Base-by-base conservation (phyloP, 2,329 filamentous ascomycete species). In the Drechmeria coniospora region DNA sequence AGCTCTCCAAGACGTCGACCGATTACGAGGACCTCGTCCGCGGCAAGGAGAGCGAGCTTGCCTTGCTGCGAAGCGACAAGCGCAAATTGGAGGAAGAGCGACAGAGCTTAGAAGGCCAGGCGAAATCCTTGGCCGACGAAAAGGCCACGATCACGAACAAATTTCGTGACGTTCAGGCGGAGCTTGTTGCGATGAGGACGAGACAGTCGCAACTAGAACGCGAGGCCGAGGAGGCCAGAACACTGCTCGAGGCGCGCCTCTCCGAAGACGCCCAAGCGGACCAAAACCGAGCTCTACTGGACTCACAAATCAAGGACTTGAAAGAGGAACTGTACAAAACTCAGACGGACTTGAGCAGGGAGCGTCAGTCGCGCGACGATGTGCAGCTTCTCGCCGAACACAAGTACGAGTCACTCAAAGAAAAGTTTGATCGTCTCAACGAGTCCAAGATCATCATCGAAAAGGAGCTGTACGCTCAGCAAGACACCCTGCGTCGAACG, bases 371-470 rank as follows among this genome's bases (percentile, higher is more conserved):
- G 11, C 73, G 90, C 32, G 87, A 94, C 39, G 90, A 98, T 46
- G 84, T 94, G 15, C 76, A 87, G 37, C 72, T 92, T 40, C 76
- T 95, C 32, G 75, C 81, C 4, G 84, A 94, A 40, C 86, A 93
- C 55, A 92, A 90, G 48, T 81, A 77, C 42, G 65, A 79, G 24
- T 72, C 77, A 27, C 62, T 98, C 34, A 77, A 86, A 47, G 75
- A 86, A 15, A 84, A 95, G 38, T 92, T 75, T 41, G 77, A 92
- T 27, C 70, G 73, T 19, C 64, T 95, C 19, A 93, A 93, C 42
- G 84, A 94, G 37, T 77, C 83, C 16, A 98, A 98, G 53, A 93
- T 94, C 43, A 92, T 76, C 25, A 93, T 98, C 36, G 87, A 98
- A 53, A 95, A 94, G 51, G 87, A 95, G 53, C 76, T 98, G 50